Evolutionary conservation across 495 filamentous ascomycete genomes (phyloP).

Genomic region (Penicillium desertorum): DNA sequence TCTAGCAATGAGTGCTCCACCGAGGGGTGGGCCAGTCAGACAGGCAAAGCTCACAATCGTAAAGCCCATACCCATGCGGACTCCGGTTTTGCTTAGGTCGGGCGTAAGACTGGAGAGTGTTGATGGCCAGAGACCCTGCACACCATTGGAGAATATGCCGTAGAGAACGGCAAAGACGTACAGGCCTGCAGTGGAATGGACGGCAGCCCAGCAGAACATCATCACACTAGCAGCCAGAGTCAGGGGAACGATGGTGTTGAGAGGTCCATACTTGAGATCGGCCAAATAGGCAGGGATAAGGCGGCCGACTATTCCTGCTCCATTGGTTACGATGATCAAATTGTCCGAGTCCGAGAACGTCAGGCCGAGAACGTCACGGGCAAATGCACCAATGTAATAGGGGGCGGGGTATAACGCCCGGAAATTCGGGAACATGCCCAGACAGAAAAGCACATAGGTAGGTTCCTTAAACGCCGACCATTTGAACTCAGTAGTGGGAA

Average conservation of each 20-base stretch:
- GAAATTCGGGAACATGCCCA: conserved; percentile 55
- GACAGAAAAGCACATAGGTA: conserved; percentile 60
- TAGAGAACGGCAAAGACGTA: conserved; percentile 59
- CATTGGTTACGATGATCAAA: conserved; percentile 65
- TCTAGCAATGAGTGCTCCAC: conserved; percentile 53
- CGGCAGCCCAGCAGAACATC: conserved; percentile 25
- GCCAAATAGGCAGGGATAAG: conserved; percentile 57
- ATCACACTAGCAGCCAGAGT: conserved; percentile 35
- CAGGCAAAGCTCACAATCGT: conserved; percentile 63
- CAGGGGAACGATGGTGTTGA: conserved; percentile 53
- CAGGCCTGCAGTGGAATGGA: conserved; percentile 47
- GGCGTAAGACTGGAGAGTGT: conserved; percentile 55
- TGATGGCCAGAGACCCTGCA: conserved; percentile 62
- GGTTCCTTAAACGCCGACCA: conserved; percentile 56
- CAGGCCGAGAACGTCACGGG: conserved; percentile 49
- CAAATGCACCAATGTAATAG: conserved; percentile 61
- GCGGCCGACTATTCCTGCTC: conserved; percentile 57
- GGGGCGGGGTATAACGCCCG: conserved; percentile 65
- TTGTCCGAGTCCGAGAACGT: conserved; percentile 25
- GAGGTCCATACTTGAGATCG: conserved; percentile 51
- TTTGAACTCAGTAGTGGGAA: too few relatives aligned
- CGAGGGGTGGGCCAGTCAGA: conserved; percentile 68
- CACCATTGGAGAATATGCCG: conserved; percentile 54
- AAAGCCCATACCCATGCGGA: conserved; percentile 72
- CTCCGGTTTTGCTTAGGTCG: conserved; percentile 62